Base-by-base conservation (phyloP, 257 asterid genomes). In the Cordia subcordata region DNA sequence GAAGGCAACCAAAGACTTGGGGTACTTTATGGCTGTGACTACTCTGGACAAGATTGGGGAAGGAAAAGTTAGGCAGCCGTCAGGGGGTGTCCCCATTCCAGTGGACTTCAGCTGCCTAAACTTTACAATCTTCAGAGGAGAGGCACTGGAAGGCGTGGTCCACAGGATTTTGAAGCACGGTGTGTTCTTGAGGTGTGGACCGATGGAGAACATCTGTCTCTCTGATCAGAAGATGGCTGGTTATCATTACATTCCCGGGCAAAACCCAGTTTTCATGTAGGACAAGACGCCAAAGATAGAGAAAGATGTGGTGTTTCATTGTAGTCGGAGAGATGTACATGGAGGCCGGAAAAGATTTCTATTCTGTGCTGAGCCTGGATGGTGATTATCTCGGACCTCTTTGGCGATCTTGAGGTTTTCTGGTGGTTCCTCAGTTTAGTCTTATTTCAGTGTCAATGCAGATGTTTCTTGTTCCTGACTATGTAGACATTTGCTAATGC, bases 361-460 rank as follows among this genome's bases (percentile, higher is more conserved):
- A 72, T 49, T 93, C 88, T 1, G 72, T 87, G 51, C 92, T 79
- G n/a, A 77, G 88, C 67, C 22, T 85, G 72, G 92, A 87, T 15
- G 94, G 92, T 2, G 88, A 90, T 60, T 75, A 66, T 69, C 95
- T 90, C 45, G 98, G 95, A 45, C 94, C 91, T 11, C 32, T 81
- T 35, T 74, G 52, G 66, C 11, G 44, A 14, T 23, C 57, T 20
- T 53, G 17, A 53, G 35, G 35, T 27, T 27, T 27, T 27, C 4
- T 6, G 35, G 35, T 27, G 35, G 35, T 27, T 27, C 4, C 4
- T 27, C 35, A 27, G 35, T 27, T 27, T n/a, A n/a, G 35, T 27
- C 4, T 27, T n/a, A 27, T 27, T 27, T 27, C 35, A 27, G 3
- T 27, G 4, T 27, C 35, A 27, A 3, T 27, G 35, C 6, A 27